Evolutionary conservation across 176 grass and related monocot species (phyloP).

Genomic region (Guadua angustifolia): DNA sequence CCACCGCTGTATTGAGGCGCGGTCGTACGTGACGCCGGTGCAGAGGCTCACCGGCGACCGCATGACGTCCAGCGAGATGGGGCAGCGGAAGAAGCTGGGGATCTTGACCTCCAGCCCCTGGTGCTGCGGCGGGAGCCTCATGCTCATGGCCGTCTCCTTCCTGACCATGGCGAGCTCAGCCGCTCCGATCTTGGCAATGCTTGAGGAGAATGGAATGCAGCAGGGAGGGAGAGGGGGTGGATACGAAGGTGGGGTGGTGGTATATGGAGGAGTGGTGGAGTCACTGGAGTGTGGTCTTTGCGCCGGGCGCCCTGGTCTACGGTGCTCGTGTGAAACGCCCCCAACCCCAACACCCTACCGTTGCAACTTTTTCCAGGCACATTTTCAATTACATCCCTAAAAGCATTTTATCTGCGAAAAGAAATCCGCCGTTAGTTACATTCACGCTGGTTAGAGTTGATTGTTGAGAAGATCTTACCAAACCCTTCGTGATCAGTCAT

Average conservation of each 20-base stretch:
- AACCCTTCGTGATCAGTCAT: background rate
- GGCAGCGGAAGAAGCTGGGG: slow-evolving; percentile 88
- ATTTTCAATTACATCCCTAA: slow-evolving; percentile 22
- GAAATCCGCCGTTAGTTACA: too few species aligned
- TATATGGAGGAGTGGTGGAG: slow-evolving; percentile 27
- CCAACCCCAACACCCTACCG: too few species aligned
- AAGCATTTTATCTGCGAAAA: background rate
- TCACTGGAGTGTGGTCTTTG: slow-evolving; percentile 30
- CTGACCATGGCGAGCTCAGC: slow-evolving; percentile 29
- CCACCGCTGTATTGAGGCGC: slow-evolving; percentile 85
- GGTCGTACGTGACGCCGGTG: slow-evolving; percentile 97
- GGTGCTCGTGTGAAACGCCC: slow-evolving; percentile 1
- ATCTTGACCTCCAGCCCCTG: slow-evolving; percentile 69
- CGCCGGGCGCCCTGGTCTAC: slow-evolving; percentile 9
- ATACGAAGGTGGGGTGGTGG: slow-evolving; percentile 24
- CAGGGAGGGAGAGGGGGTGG: slow-evolving; percentile 5
- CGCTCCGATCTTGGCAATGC: slow-evolving; percentile 9
- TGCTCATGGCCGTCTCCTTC: slow-evolving; percentile 48
- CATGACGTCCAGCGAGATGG: slow-evolving; percentile 98
- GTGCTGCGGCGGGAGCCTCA: slow-evolving; percentile 47
- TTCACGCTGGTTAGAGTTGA: too few species aligned
- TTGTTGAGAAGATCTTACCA: background rate
- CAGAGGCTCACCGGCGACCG: slow-evolving; percentile 90
- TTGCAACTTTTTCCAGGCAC: background rate
- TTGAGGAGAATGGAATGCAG: slow-evolving; percentile 28